phyloP scores from a whole-genome alignment of 202 grass and related monocot species.

The Carex arenaria region DNA sequence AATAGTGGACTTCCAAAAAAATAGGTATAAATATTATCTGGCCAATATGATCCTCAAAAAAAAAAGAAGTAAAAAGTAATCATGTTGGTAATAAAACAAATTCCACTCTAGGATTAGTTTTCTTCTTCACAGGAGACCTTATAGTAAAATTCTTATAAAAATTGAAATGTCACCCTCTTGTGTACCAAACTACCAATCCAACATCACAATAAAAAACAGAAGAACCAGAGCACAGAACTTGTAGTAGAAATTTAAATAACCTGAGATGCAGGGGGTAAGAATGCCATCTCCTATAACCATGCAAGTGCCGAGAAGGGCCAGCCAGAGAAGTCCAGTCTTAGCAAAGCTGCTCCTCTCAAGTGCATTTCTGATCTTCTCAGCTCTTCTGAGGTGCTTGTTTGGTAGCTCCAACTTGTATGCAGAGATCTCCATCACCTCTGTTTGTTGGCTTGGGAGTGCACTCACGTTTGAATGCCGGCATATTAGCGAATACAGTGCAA shows the following conservation, averaged over 20 bases:
- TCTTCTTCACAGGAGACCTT: neutral
- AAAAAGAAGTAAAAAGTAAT: neutral
- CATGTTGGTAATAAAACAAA: neutral
- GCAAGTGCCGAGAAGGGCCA: constrained; percentile 42
- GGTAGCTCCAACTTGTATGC: constrained; percentile 32
- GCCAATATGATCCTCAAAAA: neutral
- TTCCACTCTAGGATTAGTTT: neutral
- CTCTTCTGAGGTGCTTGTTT: constrained; percentile 27
- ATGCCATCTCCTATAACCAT: constrained; percentile 51
- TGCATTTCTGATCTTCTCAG: constrained; percentile 33
- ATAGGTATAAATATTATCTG: neutral
- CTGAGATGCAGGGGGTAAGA: constrained; percentile 48
- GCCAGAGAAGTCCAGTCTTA: constrained; percentile 32
- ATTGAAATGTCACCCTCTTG: neutral
- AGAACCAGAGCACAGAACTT: neutral
- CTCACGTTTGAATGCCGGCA: constrained; percentile 40
- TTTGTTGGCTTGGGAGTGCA: constrained; percentile 27
- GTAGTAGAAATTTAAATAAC: neutral
- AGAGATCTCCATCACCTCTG: constrained; percentile 32
- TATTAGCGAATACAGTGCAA: constrained; percentile 44
- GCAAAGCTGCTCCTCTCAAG: constrained; percentile 27
- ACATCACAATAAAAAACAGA: neutral
- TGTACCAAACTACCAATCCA: neutral
- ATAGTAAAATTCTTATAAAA: neutral
- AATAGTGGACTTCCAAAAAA: neutral